Evolutionary conservation across 2,329 filamentous ascomycete genomes (phyloP).

Genomic region (Neofusicoccum ribis): DNA sequence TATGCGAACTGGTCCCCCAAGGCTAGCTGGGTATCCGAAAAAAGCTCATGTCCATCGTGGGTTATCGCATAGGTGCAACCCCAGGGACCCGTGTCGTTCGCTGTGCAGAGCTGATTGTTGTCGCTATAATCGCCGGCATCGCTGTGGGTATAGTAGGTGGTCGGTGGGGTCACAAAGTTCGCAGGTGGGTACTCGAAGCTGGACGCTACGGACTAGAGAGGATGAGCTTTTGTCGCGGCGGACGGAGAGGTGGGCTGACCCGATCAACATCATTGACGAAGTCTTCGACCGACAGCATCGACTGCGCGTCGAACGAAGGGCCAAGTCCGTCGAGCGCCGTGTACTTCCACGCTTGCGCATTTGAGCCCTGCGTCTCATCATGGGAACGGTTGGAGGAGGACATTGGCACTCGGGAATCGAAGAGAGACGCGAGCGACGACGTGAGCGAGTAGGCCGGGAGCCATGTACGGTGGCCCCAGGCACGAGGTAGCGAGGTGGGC

Average conservation of each 20-base stretch:
- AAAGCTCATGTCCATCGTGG: not conserved
- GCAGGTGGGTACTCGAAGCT: not conserved
- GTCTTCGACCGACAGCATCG: not conserved
- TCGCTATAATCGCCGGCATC: not conserved
- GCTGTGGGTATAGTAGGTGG: not conserved
- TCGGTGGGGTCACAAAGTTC: not conserved
- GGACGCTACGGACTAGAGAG: not conserved
- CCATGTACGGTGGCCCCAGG: constrained; percentile 1
- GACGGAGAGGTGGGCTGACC: not conserved
- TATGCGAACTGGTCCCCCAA: not conserved
- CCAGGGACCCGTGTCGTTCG: not conserved
- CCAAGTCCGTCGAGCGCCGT: not conserved
- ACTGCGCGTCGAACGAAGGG: not conserved
- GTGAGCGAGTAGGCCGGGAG: not conserved
- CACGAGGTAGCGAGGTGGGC: not conserved
- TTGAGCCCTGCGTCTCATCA: not conserved
- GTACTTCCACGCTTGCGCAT: not conserved
- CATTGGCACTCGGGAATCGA: not conserved
- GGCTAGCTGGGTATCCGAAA: too few species aligned
- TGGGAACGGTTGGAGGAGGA: not conserved
- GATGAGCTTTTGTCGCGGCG: not conserved
- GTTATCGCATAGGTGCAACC: not conserved
- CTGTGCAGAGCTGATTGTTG: not conserved
- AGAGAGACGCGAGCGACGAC: not conserved
- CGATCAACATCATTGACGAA: not conserved